A percentile compares a stretch with the other conserved stretches of the same genome.
phyloP scores from a whole-genome alignment of 306 rosid genomes.

The Prunus armeniaca region DNA sequence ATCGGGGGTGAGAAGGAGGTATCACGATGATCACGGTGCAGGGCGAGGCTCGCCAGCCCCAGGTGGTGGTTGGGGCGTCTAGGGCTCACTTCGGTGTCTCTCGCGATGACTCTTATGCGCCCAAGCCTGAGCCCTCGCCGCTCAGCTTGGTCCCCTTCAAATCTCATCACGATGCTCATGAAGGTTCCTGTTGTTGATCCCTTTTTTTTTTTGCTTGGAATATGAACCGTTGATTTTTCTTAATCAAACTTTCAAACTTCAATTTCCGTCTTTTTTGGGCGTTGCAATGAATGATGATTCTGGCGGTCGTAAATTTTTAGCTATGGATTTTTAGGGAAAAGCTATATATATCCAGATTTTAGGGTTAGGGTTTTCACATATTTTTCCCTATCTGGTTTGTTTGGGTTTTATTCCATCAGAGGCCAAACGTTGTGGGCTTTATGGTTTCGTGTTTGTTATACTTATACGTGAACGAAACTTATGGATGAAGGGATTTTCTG shows the following conservation, averaged over 20 bases:
- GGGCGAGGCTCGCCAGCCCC: constrained; percentile 61
- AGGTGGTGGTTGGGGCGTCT: constrained; percentile 31
- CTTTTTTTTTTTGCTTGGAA: background rate
- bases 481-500: too few relatives aligned
- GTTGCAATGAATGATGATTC: background rate
- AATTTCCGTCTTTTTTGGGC: background rate
- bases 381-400: too few relatives aligned
- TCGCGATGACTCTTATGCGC: constrained; percentile 28
- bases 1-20: constrained; percentile 19
- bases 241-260: background rate
- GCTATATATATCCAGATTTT: background rate
- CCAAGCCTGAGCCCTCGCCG: constrained; percentile 38
- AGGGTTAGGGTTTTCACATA: constrained; percentile 3
- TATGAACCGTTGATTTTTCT: too few relatives aligned
- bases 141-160: constrained; percentile 33
- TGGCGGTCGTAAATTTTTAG: background rate
- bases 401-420: too few relatives aligned
- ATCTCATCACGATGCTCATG: constrained; percentile 31
- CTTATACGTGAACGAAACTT: too few relatives aligned
- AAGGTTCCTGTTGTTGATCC: constrained; percentile 29
- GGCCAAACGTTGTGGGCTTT: too few relatives aligned
- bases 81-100: constrained; percentile 30
- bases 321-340: background rate
- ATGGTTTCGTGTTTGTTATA: too few relatives aligned
- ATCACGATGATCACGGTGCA: constrained; percentile 70